A percentile compares a stretch with the other conserved stretches of the same genome.
These are phyloP conservation scores for Trametes maxima DNA, from an alignment of 768 basidiomycete species.

Conservation along the genomic window DNA sequence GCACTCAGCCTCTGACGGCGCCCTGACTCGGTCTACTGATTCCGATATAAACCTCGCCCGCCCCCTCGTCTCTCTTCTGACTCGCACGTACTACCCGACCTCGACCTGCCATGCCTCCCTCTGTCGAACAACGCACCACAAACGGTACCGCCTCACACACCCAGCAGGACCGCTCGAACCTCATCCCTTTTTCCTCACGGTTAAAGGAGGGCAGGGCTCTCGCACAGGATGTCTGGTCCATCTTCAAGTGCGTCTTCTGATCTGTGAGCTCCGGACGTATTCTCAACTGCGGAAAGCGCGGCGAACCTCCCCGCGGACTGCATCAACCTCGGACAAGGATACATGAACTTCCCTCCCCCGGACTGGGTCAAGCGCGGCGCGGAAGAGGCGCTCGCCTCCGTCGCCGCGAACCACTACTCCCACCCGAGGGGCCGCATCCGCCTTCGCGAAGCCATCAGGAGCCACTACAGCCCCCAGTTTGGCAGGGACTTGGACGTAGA, in stretches of 20 bases:
- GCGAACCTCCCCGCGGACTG: conserved; percentile 88
- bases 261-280: neutral
- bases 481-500: conserved; percentile 78
- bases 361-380: conserved; percentile 78
- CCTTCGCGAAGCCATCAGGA: conserved; percentile 84
- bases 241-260: conserved; percentile 67
- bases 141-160: conserved; percentile 22
- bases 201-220: conserved; percentile 76
- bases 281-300: conserved; percentile 50
- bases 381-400: conserved; percentile 60
- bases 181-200: conserved; percentile 72
- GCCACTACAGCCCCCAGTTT: conserved; percentile 70
- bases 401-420: conserved; percentile 82
- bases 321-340: conserved; percentile 90
- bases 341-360: conserved; percentile 92
- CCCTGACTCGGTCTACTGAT: conserved; percentile 6
- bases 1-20: neutral
- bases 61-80: conserved; percentile 1
- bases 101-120: conserved; percentile 13
- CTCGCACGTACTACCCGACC: conserved; percentile 20
- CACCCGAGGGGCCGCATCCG: conserved; percentile 89
- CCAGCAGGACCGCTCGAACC: conserved; percentile 30
- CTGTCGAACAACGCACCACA: conserved; percentile 11
- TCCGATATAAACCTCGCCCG: neutral
- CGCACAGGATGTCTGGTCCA: conserved; percentile 87